A percentile compares a stretch with the other conserved stretches of the same genome.
Conservation (phyloP, 2,329 filamentous ascomycete genomes). For the Fusarium pseudograminearum region DNA sequence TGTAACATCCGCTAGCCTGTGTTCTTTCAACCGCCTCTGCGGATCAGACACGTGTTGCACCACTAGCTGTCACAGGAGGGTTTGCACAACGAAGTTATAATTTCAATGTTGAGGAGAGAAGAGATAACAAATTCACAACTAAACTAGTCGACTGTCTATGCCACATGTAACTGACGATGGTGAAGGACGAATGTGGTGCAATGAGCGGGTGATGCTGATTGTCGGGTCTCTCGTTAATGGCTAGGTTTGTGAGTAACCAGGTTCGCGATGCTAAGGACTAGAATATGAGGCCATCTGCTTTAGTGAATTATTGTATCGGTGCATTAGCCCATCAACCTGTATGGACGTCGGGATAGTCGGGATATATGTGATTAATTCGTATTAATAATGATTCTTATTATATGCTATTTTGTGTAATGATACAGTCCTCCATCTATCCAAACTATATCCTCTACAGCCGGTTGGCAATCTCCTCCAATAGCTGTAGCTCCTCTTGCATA, state of each 20-base stretch:
- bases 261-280: background rate
- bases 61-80: background rate
- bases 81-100: background rate
- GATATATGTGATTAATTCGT: background rate
- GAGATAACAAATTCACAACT: background rate
- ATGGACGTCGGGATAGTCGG: fast-evolving
- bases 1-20: background rate
- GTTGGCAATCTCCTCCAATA: slow-evolving; percentile 53
- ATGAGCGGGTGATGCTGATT: background rate
- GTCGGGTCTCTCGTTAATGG: background rate
- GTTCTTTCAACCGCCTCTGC: background rate
- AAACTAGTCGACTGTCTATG: no score
- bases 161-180: no score
- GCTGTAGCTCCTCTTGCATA: slow-evolving; percentile 53
- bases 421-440: no score
- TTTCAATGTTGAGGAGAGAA: background rate
- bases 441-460: slow-evolving; percentile 43
- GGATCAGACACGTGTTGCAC: background rate
- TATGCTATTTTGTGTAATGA: background rate
- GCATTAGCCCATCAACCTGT: no score
- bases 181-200: background rate
- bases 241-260: no score
- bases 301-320: no score
- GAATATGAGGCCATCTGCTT: no score
- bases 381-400: background rate